Evolutionary conservation across 352 stramenopile species (phyloP).

Genomic region (Phytophthora melonis): DNA sequence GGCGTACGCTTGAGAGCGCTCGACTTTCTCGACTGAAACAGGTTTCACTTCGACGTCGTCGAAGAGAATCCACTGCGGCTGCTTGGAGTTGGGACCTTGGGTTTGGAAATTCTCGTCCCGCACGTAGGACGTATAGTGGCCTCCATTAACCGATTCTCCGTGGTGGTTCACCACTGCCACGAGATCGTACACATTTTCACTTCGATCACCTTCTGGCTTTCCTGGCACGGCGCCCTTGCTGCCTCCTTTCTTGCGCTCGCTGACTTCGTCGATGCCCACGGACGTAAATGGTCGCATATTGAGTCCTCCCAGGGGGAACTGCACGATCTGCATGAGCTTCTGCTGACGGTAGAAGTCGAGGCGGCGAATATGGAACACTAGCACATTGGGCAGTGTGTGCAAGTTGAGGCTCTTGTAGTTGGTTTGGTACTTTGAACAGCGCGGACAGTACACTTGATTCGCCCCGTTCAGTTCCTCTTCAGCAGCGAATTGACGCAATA

Average conservation of each 20-base stretch:
- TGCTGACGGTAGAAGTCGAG: slow-evolving; percentile 74
- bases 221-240: slow-evolving; percentile 7
- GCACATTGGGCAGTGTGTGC: slow-evolving; percentile 69
- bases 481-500: slow-evolving; percentile 60
- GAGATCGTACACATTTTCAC: slow-evolving; percentile 68
- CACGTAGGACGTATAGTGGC: slow-evolving; percentile 76
- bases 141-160: slow-evolving; percentile 69
- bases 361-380: slow-evolving; percentile 82
- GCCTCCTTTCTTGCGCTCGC: slow-evolving; percentile 24
- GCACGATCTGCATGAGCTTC: slow-evolving; percentile 60
- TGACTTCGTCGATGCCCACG: slow-evolving; percentile 27
- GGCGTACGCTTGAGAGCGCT: slow-evolving; percentile 66
- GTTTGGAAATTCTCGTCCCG: slow-evolving; percentile 24
- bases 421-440: slow-evolving; percentile 64
- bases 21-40: slow-evolving; percentile 49
- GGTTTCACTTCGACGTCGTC: slow-evolving; percentile 61
- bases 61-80: slow-evolving; percentile 65
- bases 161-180: slow-evolving; percentile 74
- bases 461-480: slow-evolving; percentile 65
- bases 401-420: slow-evolving; percentile 72
- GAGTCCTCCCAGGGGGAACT: slow-evolving; percentile 58
- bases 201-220: slow-evolving; percentile 24
- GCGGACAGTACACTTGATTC: slow-evolving; percentile 74
- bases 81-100: slow-evolving; percentile 4
- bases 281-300: slow-evolving; percentile 54